These are phyloP conservation scores for Rachicladosporium sp. DNA, from an alignment of 2,329 filamentous ascomycete species.

Conservation along the genomic window DNA sequence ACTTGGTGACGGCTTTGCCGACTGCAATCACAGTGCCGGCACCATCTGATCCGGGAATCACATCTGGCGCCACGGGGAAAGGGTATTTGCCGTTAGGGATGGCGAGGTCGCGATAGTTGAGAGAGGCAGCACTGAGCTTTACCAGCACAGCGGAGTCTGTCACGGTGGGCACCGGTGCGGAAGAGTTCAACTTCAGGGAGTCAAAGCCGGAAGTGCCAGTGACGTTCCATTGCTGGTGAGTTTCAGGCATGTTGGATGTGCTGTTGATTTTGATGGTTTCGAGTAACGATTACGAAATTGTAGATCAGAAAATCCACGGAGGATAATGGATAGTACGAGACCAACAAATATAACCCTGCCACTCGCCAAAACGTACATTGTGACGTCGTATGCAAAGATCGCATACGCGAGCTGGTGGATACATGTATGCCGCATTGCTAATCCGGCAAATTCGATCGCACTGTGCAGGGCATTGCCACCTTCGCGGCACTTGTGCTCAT, in stretches of 20 bases:
- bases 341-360: no score
- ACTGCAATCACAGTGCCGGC: slow-evolving; percentile 41
- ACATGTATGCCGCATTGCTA: no score
- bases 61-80: slow-evolving; percentile 27
- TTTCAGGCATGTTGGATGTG: slow-evolving; percentile 17
- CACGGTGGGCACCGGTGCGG: slow-evolving; percentile 43
- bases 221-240: slow-evolving; percentile 47
- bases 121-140: slow-evolving; percentile 39
- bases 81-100: slow-evolving; percentile 37
- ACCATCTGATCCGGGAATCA: slow-evolving; percentile 40
- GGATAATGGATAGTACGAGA: no score
- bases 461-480: no score
- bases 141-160: slow-evolving; percentile 63
- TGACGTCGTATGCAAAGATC: no score
- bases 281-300: not conserved
- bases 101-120: slow-evolving; percentile 39
- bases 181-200: slow-evolving; percentile 43
- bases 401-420: no score
- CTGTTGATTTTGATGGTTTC: not conserved
- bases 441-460: no score
- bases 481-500: no score
- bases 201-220: slow-evolving; percentile 47
- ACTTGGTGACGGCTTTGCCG: slow-evolving; percentile 43
- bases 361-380: no score
- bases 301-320: no score